Percentiles rank a stretch among this genome's conserved stretches.
These are phyloP conservation scores for Aurantiochytrium sp. DNA, from an alignment of 108 stramenopile genomes.

Conservation along the genomic window DNA sequence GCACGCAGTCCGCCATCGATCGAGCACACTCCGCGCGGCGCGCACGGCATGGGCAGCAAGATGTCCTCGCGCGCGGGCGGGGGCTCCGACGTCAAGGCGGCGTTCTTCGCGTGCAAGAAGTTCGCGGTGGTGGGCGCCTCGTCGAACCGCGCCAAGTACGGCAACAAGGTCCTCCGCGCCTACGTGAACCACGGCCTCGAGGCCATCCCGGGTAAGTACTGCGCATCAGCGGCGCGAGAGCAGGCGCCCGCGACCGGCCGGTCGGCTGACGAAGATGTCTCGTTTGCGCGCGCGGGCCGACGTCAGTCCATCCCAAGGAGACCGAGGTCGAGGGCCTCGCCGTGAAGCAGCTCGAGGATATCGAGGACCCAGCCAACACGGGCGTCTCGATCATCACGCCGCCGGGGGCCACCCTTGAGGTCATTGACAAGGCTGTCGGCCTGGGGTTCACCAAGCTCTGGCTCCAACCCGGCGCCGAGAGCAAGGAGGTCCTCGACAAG, in stretches of 20 bases:
- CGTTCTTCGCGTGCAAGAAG: slow-evolving; percentile 5
- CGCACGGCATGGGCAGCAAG: not conserved
- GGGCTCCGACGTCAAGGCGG: not conserved
- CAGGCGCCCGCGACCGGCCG: no score
- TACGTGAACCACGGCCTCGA: not conserved
- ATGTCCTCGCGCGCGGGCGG: not conserved
- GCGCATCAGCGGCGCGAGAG: no score
- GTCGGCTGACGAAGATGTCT: no score
- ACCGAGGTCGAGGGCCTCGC: not conserved
- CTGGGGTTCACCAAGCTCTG: slow-evolving; percentile 6
- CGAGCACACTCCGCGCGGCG: no score
- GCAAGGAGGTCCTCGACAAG: not conserved
- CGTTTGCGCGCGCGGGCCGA: no score
- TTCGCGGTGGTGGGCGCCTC: slow-evolving; percentile 17
- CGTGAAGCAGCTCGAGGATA: slow-evolving; percentile 24
- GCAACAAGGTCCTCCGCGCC: not conserved
- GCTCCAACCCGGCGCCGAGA: slow-evolving; percentile 16
- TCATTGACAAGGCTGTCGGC: not conserved
- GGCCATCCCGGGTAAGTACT: slow-evolving; percentile 23
- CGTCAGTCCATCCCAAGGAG: not conserved
- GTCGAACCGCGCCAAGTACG: not conserved
- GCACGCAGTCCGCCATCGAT: no score
- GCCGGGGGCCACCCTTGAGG: not conserved
- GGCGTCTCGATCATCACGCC: slow-evolving; percentile 3
- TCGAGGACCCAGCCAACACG: not conserved